These are phyloP conservation scores for Hanseniaspora singularis DNA, from an alignment of 805 yeast genomes.

Conservation along the genomic window DNA sequence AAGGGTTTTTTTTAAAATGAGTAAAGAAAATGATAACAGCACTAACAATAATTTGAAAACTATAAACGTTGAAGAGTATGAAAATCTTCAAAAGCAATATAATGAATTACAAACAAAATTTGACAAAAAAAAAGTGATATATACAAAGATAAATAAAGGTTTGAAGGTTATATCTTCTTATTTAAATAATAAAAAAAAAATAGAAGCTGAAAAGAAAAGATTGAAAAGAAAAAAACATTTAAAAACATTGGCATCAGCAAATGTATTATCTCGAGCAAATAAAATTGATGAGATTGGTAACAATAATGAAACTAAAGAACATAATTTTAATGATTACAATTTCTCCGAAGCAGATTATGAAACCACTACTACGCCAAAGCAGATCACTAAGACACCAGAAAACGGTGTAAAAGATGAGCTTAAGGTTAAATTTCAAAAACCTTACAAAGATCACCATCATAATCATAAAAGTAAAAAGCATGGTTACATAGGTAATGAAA, in stretches of 20 bases:
- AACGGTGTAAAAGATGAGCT: neutral
- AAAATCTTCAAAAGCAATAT: constrained; percentile 5
- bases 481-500: no score
- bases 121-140: constrained; percentile 12
- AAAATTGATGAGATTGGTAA: no score
- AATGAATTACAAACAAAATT: constrained; percentile 7
- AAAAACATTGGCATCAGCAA: no score
- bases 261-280: no score
- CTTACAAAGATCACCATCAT: neutral
- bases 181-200: constrained; percentile 13
- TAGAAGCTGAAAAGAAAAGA: constrained; percentile 4
- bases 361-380: constrained; percentile 12
- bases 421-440: constrained; percentile 8
- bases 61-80: constrained; percentile 4
- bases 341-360: constrained; percentile 15
- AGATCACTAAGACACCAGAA: no score
- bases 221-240: neutral
- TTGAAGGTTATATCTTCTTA: constrained; percentile 12
- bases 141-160: constrained; percentile 13
- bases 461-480: neutral
- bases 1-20: no score
- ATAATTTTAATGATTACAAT: constrained; percentile 9
- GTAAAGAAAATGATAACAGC: neutral
- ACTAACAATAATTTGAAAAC: neutral
- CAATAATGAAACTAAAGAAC: neutral